These are phyloP conservation scores for Mycothermus thermophilus DNA, from an alignment of 495 filamentous ascomycete genomes.

Conservation along the genomic window DNA sequence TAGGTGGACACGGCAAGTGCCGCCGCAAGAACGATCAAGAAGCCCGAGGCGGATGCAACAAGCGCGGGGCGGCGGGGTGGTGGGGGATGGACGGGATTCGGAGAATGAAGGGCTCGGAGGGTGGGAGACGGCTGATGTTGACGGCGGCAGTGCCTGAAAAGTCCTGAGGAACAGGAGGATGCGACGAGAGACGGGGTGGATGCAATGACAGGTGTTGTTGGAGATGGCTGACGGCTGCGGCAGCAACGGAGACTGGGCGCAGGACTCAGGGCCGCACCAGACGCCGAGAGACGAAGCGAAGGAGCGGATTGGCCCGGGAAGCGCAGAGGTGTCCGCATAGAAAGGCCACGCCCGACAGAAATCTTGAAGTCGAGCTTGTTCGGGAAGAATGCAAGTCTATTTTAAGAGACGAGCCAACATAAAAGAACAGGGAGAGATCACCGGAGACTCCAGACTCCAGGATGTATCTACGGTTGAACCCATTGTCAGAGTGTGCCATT, in stretches of 20 bases:
- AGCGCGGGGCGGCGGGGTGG: too few species aligned
- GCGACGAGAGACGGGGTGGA: not conserved
- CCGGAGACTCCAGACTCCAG: too few species aligned
- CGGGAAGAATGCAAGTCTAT: conserved; percentile 3
- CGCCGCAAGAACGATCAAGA: conserved; percentile 2
- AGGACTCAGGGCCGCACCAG: not conserved
- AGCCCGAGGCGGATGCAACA: not conserved
- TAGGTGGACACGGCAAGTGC: conserved; percentile 4
- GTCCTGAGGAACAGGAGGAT: too few species aligned
- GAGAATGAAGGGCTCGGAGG: too few species aligned
- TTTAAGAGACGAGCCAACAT: too few species aligned
- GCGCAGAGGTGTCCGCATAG: conserved; percentile 3
- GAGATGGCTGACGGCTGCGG: not conserved
- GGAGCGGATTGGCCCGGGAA: not conserved
- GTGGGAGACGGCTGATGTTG: too few species aligned
- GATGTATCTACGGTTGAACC: too few species aligned
- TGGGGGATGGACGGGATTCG: too few species aligned
- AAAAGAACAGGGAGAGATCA: too few species aligned
- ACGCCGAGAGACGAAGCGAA: not conserved
- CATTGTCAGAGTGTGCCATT: too few species aligned
- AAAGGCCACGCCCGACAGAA: not conserved
- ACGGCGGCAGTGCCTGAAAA: not conserved
- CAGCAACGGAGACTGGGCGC: not conserved
- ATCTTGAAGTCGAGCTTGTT: not conserved
- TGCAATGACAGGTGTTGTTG: not conserved